Conservation (phyloP, 1,284 basidiomycete genomes). For the Pyrrhoderma lamaoense region DNA sequence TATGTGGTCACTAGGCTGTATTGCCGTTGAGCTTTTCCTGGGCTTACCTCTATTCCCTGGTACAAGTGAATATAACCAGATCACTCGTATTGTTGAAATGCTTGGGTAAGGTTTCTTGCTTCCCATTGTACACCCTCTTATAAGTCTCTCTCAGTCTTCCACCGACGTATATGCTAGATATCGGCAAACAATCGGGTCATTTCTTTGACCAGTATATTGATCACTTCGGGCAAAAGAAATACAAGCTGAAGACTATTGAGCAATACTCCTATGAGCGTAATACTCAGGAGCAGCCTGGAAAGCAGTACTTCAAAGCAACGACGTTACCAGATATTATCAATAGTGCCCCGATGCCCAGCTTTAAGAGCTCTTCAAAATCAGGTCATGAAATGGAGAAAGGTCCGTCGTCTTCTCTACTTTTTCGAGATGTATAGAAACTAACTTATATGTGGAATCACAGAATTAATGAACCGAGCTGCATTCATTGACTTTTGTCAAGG, state of each 20-base stretch:
- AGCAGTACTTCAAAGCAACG: slow-evolving; percentile 97
- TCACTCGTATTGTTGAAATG: slow-evolving; percentile 97
- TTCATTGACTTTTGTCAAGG: slow-evolving; percentile 99
- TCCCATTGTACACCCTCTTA: slow-evolving; percentile 7
- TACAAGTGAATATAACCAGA: slow-evolving; percentile 98
- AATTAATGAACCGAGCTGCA: slow-evolving; percentile 87
- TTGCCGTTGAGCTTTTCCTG: slow-evolving; percentile 96
- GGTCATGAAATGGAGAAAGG: slow-evolving; percentile 90
- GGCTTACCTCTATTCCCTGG: slow-evolving; percentile 96
- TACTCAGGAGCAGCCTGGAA: slow-evolving; percentile 92
- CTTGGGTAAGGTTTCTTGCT: slow-evolving; percentile 65
- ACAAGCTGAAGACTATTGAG: slow-evolving; percentile 85
- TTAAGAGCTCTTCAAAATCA: slow-evolving; percentile 58
- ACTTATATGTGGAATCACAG: slow-evolving; percentile 34
- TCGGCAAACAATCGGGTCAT: slow-evolving; percentile 90
- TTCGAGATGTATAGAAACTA: neutral
- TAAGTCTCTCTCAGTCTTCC: slow-evolving; percentile 52
- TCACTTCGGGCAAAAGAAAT: slow-evolving; percentile 81
- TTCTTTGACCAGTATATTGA: slow-evolving; percentile 88
- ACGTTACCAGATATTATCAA: slow-evolving; percentile 94
- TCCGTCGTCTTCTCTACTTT: slow-evolving; percentile 30
- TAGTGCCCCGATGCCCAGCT: slow-evolving; percentile 82
- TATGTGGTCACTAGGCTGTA: slow-evolving; percentile 94
- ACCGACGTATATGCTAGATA: slow-evolving; percentile 89
- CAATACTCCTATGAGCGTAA: slow-evolving; percentile 95